These are phyloP conservation scores for Microthyrium microscopicum DNA, from an alignment of 2,329 filamentous ascomycete genomes.

Conservation along the genomic window DNA sequence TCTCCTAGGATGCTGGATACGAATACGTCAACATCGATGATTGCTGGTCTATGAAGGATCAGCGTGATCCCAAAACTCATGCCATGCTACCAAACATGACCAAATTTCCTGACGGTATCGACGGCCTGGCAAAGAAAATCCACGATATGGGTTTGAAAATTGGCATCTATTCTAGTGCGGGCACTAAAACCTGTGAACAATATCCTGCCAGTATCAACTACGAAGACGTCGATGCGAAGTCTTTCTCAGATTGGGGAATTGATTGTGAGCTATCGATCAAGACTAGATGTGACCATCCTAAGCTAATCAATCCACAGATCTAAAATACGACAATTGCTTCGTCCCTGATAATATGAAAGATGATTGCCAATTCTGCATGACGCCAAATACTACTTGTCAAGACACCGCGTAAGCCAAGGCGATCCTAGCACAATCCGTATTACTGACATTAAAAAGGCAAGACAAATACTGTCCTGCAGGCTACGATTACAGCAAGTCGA, in stretches of 20 bases:
- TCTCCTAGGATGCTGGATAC: slow-evolving; percentile 32
- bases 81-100: slow-evolving; percentile 20
- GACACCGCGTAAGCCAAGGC: too few relatives aligned
- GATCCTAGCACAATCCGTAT: background rate
- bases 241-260: slow-evolving; percentile 16
- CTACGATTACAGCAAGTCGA: slow-evolving; percentile 35
- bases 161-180: slow-evolving; percentile 45
- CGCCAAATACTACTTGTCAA: too few relatives aligned
- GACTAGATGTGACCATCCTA: slow-evolving; percentile 9
- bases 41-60: slow-evolving; percentile 34
- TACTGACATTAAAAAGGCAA: too few relatives aligned
- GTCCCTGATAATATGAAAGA: slow-evolving; percentile 24
- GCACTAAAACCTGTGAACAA: slow-evolving; percentile 34
- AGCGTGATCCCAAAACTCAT: slow-evolving; percentile 29
- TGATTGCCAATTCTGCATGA: slow-evolving; percentile 23
- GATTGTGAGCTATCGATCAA: slow-evolving; percentile 12
- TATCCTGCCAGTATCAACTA: slow-evolving; percentile 41
- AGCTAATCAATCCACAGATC: slow-evolving; percentile 10
- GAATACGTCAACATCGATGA: slow-evolving; percentile 45
- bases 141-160: slow-evolving; percentile 43
- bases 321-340: slow-evolving; percentile 23
- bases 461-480: slow-evolving; percentile 22
- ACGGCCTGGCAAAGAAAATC: slow-evolving; percentile 34
- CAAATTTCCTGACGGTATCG: slow-evolving; percentile 44
- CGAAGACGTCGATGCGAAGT: slow-evolving; percentile 40